Evolutionary conservation across 176 grass and related monocot species (phyloP), one percentile per base, ranked within the genome.

Genomic region (Puya raimondii): DNA sequence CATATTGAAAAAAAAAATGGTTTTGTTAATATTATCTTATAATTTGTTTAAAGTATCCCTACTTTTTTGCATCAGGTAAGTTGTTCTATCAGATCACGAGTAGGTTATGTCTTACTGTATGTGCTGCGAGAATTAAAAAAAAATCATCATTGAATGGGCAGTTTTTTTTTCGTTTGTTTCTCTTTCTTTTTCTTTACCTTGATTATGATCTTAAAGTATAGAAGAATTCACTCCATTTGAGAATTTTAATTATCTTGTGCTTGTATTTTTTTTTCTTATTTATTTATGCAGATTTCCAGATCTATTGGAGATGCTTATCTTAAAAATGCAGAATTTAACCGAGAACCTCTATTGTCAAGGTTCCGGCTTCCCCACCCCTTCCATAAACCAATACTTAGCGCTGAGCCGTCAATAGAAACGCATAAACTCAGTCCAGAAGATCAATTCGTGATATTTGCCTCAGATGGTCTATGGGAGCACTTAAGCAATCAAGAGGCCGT

Each of bases 371-470:
- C 64, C 47, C 25, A 66, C 5, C 86, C 82, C 9, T 84, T 88
- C 68, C 29, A 68, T 5, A 77, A 51, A 67, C 73, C 82, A 64
- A 78, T 88, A 74, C 65, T 88, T 57, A 78, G 58, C 58, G 69
- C 86, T 15, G 82, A 85, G 71, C 86, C 86, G 47, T 74, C 70
- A 10, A 59, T 88, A 48, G 15, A 23, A 67, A 72, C 61, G 53
- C 70, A 78, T 49, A 76, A n/a, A 65, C 66, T 88, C 3, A 22
- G 66, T 27, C 61, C 78, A 9, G 78, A 78, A 13, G 86, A 88
- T 42, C 82, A 77, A 51, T 88, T 88, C 47, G 69, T 85, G 49
- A 88, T 88, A 78, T 85, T 88, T 71, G 86, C 82, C 1, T 88
- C 81, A 16, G 78, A 85, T 78, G 86, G 86, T 17, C 51, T 88